These are phyloP conservation scores for Sphaerostilbella broomeana DNA, from an alignment of 2,329 filamentous ascomycete species.

Conservation along the genomic window DNA sequence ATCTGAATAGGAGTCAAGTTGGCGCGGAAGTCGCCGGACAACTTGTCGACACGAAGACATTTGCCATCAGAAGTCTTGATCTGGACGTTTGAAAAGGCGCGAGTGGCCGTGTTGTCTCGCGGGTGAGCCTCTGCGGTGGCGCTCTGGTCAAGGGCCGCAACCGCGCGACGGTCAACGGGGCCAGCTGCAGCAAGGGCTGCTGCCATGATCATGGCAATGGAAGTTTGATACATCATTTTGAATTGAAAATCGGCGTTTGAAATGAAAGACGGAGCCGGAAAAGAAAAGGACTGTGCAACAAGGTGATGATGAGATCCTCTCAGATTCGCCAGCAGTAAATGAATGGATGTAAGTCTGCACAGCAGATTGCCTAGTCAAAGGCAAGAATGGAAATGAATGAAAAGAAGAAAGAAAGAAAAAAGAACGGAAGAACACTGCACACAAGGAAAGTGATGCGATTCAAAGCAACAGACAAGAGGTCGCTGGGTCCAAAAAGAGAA, in stretches of 20 bases:
- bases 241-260: background rate
- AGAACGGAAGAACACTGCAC: constrained; percentile 9
- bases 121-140: constrained; percentile 40
- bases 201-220: constrained; percentile 5
- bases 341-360: constrained; percentile 15
- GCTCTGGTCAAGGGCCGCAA: constrained; percentile 35
- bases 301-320: background rate
- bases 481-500: too few relatives aligned
- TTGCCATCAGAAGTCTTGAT: constrained; percentile 39
- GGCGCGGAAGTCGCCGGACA: constrained; percentile 42
- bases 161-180: constrained; percentile 16
- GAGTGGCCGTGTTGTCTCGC: constrained; percentile 37
- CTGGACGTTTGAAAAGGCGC: constrained; percentile 37
- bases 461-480: constrained; percentile 4
- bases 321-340: too few relatives aligned
- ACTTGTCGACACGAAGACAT: constrained; percentile 40
- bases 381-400: constrained; percentile 11
- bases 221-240: constrained; percentile 10
- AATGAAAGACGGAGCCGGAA: background rate
- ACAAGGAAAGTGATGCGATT: constrained; percentile 14
- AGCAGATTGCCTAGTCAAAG: constrained; percentile 17
- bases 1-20: constrained; percentile 42
- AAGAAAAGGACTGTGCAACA: background rate
- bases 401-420: constrained; percentile 4
- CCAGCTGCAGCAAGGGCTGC: constrained; percentile 10